Evolutionary conservation across 768 basidiomycete genomes (phyloP).

Genomic region (Clitopilus hobsonii): DNA sequence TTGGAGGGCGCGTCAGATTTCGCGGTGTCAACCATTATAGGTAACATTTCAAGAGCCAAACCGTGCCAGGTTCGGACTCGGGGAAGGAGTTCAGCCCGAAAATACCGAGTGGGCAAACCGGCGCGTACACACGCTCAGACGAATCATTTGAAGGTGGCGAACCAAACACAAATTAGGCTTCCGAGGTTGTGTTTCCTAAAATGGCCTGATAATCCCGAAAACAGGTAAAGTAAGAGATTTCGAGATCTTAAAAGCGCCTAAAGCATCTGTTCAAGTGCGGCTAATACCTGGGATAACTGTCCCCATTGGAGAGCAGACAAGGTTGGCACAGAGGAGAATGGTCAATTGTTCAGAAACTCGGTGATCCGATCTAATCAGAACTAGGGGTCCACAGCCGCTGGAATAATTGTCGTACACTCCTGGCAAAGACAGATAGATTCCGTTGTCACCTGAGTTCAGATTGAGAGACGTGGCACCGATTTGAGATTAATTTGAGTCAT

Average conservation of each 20-base stretch:
- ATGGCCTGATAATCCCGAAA: not conserved
- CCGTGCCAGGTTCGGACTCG: constrained; percentile 16
- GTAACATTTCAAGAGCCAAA: constrained; percentile 17
- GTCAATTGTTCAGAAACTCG: not conserved
- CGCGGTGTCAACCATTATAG: constrained; percentile 19
- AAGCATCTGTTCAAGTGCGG: not conserved
- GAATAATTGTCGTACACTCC: not conserved
- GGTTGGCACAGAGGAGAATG: not conserved
- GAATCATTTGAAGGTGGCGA: not conserved
- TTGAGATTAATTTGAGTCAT: not conserved
- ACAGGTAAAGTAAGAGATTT: not conserved
- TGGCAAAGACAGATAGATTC: not conserved
- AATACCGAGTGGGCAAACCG: constrained; percentile 11
- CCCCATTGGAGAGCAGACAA: not conserved
- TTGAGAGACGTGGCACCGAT: not conserved
- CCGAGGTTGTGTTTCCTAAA: not conserved
- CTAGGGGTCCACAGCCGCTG: not conserved
- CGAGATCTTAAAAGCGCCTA: not conserved
- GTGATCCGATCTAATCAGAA: not conserved
- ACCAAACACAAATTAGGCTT: not conserved
- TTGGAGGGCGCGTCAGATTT: constrained; percentile 6
- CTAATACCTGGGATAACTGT: not conserved
- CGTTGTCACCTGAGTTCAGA: not conserved
- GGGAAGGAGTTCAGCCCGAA: constrained; percentile 26
- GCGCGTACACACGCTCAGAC: not conserved